Conservation (phyloP, 2,329 filamentous ascomycete genomes). For the Xylaria sp. region DNA sequence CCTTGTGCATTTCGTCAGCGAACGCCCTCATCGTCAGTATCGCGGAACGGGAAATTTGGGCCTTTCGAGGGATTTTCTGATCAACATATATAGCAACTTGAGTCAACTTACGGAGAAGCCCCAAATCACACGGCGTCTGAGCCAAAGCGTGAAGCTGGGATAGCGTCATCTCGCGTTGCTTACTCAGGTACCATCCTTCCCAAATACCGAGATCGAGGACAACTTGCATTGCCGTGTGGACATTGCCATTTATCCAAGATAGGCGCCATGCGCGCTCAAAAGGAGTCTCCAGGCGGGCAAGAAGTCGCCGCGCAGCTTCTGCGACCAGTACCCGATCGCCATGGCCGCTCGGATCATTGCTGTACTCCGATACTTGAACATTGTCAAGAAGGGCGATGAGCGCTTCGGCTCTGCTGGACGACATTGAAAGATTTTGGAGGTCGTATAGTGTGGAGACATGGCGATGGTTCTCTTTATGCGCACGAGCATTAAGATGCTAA, state of each 20-base stretch:
- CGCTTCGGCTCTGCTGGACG: not conserved
- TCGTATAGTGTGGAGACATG: not conserved
- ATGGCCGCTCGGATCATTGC: not conserved
- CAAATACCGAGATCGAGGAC: conserved; percentile 18
- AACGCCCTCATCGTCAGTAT: not conserved
- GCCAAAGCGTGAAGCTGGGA: conserved; percentile 14
- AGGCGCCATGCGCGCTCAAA: conserved; percentile 22
- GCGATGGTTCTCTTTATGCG: not conserved
- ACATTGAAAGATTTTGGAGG: not conserved
- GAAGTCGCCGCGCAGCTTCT: conserved; percentile 12
- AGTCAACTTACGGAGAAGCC: conserved; percentile 14
- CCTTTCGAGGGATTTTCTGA: not conserved
- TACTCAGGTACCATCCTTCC: conserved; percentile 14
- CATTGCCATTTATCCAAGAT: conserved; percentile 19
- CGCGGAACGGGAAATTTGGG: not conserved
- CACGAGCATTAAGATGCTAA: not conserved
- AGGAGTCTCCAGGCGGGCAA: conserved; percentile 22
- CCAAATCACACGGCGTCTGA: conserved; percentile 14
- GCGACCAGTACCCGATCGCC: conserved; percentile 3
- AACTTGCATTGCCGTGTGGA: conserved; percentile 11
- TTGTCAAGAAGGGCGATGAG: conserved; percentile 11
- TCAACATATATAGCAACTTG: not conserved
- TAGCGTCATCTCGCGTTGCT: conserved; percentile 11
- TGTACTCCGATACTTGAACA: not conserved
- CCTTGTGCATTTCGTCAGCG: conserved; percentile 3